phyloP scores from a whole-genome alignment of 2,329 filamentous ascomycete genomes.

The Pseudogymnoascus sp. region DNA sequence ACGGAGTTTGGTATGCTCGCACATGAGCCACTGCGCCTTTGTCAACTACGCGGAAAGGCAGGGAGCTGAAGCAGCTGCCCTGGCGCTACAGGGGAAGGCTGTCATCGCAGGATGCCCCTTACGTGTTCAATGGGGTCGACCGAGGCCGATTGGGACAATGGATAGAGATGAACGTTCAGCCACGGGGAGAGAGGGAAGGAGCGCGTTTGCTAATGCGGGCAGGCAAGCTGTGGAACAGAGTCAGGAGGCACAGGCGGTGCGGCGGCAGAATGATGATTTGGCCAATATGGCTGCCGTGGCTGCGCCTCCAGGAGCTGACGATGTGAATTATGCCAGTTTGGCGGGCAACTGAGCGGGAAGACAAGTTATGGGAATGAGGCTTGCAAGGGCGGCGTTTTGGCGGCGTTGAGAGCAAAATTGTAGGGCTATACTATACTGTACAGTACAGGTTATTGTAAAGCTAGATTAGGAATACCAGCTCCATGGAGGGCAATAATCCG shows the following conservation, averaged over 20 bases:
- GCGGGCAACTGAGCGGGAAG: slow-evolving; percentile 60
- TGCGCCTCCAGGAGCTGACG: slow-evolving; percentile 68
- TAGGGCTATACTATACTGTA: slow-evolving; percentile 3
- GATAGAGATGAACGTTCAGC: slow-evolving; percentile 75
- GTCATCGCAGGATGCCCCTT: slow-evolving; percentile 87
- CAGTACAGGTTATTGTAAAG: background rate
- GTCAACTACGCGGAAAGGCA: slow-evolving; percentile 85
- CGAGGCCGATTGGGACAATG: slow-evolving; percentile 85
- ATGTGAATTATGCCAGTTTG: slow-evolving; percentile 78
- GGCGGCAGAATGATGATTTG: slow-evolving; percentile 22
- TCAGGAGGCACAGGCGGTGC: slow-evolving; percentile 18
- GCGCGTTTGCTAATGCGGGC: slow-evolving; percentile 42
- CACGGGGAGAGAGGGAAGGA: slow-evolving; percentile 71
- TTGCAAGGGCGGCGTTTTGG: background rate
- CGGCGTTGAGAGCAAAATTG: slow-evolving; percentile 1
- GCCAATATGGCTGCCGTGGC: slow-evolving; percentile 44
- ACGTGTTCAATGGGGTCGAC: slow-evolving; percentile 84
- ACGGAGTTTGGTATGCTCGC: slow-evolving; percentile 87
- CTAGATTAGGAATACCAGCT: slow-evolving; percentile 1
- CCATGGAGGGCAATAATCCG: background rate
- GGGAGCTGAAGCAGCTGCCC: slow-evolving; percentile 77
- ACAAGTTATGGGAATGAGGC: background rate
- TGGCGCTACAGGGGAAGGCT: slow-evolving; percentile 76
- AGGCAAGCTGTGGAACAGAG: slow-evolving; percentile 29
- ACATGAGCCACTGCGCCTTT: slow-evolving; percentile 95